phyloP scores from a whole-genome alignment of 1,284 basidiomycete genomes.

The Irpex sp. region DNA sequence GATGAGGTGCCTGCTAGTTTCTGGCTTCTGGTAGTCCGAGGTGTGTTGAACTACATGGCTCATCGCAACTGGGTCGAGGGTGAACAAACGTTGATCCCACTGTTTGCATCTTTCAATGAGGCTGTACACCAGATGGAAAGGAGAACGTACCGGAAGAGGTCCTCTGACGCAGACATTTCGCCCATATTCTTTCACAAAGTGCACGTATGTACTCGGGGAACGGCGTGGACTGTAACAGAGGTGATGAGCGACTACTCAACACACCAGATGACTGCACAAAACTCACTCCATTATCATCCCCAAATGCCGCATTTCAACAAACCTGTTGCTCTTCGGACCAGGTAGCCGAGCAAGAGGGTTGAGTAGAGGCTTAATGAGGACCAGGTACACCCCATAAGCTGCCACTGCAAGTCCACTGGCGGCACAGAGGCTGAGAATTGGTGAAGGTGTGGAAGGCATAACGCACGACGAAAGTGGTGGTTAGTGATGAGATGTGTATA shows the following conservation, averaged over 20 bases:
- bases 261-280: neutral
- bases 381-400: constrained; percentile 25
- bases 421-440: constrained; percentile 12
- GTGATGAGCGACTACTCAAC: neutral
- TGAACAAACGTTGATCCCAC: constrained; percentile 76
- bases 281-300: constrained; percentile 54
- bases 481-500: neutral
- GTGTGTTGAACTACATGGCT: constrained; percentile 67
- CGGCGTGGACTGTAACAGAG: constrained; percentile 42
- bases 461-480: neutral
- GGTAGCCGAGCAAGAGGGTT: constrained; percentile 54
- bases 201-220: constrained; percentile 52
- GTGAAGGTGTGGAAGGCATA: neutral
- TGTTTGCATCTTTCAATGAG: constrained; percentile 24
- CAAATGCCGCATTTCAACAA: constrained; percentile 51
- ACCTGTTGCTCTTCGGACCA: constrained; percentile 49
- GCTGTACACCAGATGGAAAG: neutral
- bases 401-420: constrained; percentile 14
- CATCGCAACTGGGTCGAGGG: constrained; percentile 71
- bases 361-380: constrained; percentile 37
- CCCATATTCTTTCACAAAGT: constrained; percentile 40
- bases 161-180: constrained; percentile 57
- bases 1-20: constrained; percentile 70
- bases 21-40: constrained; percentile 74
- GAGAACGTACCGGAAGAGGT: constrained; percentile 51